Percentiles rank a stretch among this genome's conserved stretches.
Evolutionary conservation across 306 rosid species (phyloP).

Genomic region (Albizia julibrissin): DNA sequence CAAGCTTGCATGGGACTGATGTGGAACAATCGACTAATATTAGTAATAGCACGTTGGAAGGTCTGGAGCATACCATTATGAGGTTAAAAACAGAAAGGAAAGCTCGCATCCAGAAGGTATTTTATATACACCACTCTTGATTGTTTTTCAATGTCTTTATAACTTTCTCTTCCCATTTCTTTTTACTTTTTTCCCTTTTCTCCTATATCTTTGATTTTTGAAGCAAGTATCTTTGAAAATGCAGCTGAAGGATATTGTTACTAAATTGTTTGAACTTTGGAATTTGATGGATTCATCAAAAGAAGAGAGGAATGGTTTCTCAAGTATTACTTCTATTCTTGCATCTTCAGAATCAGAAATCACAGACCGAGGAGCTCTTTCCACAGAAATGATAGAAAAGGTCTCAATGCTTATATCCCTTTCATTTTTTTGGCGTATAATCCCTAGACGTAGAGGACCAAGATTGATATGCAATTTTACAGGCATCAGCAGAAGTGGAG

Average conservation of each 20-base stretch:
- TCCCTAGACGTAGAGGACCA: slow-evolving; percentile 12
- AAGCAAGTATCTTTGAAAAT: slow-evolving; percentile 31
- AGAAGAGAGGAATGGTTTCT: slow-evolving; percentile 73
- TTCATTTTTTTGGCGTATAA: background rate
- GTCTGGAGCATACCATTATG: slow-evolving; percentile 74
- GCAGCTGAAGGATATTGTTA: slow-evolving; percentile 80
- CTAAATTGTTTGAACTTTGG: slow-evolving; percentile 82
- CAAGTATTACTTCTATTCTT: slow-evolving; percentile 55
- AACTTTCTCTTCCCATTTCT: background rate
- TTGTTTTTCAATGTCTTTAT: background rate
- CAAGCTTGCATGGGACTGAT: slow-evolving; percentile 74
- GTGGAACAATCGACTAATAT: slow-evolving; percentile 85
- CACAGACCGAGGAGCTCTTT: slow-evolving; percentile 70
- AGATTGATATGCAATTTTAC: slow-evolving; percentile 26
- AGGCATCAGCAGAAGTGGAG: slow-evolving; percentile 92
- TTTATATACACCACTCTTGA: slow-evolving; percentile 3
- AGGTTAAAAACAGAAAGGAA: slow-evolving; percentile 75
- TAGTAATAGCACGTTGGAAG: slow-evolving; percentile 85
- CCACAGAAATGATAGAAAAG: slow-evolving; percentile 75
- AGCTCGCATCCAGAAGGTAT: slow-evolving; percentile 76
- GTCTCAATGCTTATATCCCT: slow-evolving; percentile 42
- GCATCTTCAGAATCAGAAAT: slow-evolving; percentile 65
- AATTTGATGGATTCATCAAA: slow-evolving; percentile 94
- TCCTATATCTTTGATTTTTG: slow-evolving; percentile 8
- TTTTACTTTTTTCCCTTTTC: background rate